phyloP scores from a whole-genome alignment of 2,329 filamentous ascomycete genomes.

The Aspergillus glaucus region DNA sequence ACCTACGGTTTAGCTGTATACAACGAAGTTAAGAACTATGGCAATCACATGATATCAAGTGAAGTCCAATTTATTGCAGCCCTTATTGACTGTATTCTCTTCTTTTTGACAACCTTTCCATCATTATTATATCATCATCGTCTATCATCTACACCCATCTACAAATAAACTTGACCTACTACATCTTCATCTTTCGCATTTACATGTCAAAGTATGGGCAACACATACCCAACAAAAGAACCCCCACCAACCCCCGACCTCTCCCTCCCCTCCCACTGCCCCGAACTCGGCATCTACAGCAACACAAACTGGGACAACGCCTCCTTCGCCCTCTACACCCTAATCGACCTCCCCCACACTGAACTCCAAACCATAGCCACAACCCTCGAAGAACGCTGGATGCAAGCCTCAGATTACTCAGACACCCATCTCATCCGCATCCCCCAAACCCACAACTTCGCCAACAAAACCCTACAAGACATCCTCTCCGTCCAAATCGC shows the following conservation, averaged over 20 bases:
- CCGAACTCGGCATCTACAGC: background rate
- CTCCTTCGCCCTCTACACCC: constrained; percentile 4
- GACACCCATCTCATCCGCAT: constrained; percentile 1
- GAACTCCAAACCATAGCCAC: background rate
- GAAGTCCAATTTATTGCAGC: too few species aligned
- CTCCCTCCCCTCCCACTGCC: constrained; percentile 3
- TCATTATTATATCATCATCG: too few species aligned
- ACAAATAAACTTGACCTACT: too few species aligned
- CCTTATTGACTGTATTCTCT: too few species aligned
- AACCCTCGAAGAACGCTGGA: constrained; percentile 1
- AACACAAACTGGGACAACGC: constrained; percentile 3
- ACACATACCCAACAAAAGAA: too few species aligned
- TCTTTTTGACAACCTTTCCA: too few species aligned
- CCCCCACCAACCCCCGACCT: background rate
- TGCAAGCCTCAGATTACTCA: background rate
- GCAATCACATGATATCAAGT: too few species aligned
- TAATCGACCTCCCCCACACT: background rate
- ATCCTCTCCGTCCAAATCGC: constrained; percentile 2
- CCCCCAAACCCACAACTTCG: constrained; percentile 1
- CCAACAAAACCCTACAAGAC: background rate
- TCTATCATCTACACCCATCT: too few species aligned
- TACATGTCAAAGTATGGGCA: too few species aligned
- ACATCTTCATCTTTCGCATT: too few species aligned
- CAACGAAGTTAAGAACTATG: too few species aligned
- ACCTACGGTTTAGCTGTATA: too few species aligned